A percentile compares a stretch with the other conserved stretches of the same genome.
These are phyloP conservation scores for Wickerhamomyces chaumierensis DNA, from an alignment of 805 yeast genomes.

Conservation along the genomic window DNA sequence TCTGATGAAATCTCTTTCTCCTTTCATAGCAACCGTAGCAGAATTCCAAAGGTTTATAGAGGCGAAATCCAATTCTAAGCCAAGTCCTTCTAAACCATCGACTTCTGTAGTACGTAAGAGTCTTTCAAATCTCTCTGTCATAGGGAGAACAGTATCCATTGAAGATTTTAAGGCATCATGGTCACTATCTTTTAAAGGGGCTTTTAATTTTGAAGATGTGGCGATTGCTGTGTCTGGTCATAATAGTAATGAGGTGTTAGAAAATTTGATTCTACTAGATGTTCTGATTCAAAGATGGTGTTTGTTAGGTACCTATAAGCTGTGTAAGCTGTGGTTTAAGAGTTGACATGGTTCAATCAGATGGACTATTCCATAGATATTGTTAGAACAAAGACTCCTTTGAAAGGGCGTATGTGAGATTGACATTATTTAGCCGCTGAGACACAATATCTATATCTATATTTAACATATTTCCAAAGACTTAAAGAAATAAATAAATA, in stretches of 20 bases:
- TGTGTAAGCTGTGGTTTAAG: slow-evolving; percentile 11
- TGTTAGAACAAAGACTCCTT: too few relatives aligned
- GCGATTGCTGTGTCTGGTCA: slow-evolving; percentile 9
- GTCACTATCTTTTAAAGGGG: slow-evolving; percentile 7
- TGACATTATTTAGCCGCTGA: too few relatives aligned
- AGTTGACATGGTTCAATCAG: slow-evolving; percentile 5
- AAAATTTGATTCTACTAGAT: too few relatives aligned
- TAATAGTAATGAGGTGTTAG: too few relatives aligned
- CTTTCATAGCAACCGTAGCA: slow-evolving; percentile 18
- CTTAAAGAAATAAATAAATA: too few relatives aligned
- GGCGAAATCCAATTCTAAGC: slow-evolving; percentile 17
- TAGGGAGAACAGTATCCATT: slow-evolving; percentile 17
- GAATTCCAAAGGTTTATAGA: slow-evolving; percentile 29
- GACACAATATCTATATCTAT: too few relatives aligned
- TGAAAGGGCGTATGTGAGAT: too few relatives aligned
- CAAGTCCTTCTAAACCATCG: slow-evolving; percentile 9
- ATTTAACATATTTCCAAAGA: too few relatives aligned
- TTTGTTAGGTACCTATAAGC: slow-evolving; percentile 9
- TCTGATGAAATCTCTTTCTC: slow-evolving; percentile 5
- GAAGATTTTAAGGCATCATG: slow-evolving; percentile 10
- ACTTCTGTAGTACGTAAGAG: slow-evolving; percentile 17
- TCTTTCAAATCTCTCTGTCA: slow-evolving; percentile 22
- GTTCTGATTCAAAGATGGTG: neutral
- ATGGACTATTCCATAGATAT: too few relatives aligned
- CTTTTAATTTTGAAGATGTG: slow-evolving; percentile 5